Evolutionary conservation across 176 grass and related monocot species (phyloP).

Genomic region (Ensete glaucum): DNA sequence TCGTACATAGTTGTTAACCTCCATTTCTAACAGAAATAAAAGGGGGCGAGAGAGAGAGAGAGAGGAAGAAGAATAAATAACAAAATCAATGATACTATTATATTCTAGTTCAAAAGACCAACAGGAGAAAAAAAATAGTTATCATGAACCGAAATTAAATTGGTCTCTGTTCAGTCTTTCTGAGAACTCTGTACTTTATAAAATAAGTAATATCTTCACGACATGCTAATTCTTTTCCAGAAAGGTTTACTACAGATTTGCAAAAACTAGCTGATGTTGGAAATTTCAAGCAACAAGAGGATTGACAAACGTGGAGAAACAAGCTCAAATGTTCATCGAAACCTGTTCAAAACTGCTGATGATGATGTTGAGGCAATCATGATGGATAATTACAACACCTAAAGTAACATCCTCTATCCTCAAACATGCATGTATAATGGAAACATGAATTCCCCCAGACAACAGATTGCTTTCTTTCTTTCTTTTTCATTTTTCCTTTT

Average conservation of each 20-base stretch:
- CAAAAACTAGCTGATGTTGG: background rate
- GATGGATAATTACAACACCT: background rate
- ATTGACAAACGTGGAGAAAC: background rate
- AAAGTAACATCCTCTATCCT: background rate
- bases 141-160: no score
- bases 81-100: no score
- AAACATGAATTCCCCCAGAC: background rate
- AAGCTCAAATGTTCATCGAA: background rate
- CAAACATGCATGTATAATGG: background rate
- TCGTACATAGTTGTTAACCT: no score
- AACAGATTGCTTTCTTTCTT: background rate
- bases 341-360: background rate
- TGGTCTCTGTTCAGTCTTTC: no score
- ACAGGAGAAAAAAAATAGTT: no score
- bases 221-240: no score
- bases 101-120: no score
- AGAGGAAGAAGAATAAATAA: no score
- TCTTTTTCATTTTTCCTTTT: background rate
- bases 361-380: background rate
- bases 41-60: no score
- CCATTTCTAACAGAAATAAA: no score
- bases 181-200: no score
- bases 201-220: no score
- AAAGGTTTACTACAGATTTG: background rate
- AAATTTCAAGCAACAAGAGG: conserved; percentile 1